Conservation (phyloP, 31 red algal species). For the Porphyra umbilicalis region DNA sequence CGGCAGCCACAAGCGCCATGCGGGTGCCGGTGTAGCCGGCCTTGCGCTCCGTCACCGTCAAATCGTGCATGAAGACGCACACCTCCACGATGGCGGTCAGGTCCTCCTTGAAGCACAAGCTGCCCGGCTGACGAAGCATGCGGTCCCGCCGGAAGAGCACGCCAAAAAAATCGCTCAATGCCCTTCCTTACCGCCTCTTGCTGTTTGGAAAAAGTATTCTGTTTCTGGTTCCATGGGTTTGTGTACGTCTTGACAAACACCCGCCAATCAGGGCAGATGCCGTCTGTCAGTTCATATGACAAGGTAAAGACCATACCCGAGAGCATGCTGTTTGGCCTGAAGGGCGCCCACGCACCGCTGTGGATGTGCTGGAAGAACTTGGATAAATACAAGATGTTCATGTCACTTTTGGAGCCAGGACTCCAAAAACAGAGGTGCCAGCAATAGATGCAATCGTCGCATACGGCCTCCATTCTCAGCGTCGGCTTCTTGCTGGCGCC, state of each 20-base stretch:
- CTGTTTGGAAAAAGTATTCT: slow-evolving; percentile 6
- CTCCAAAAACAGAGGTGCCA: slow-evolving; percentile 38
- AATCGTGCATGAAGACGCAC: slow-evolving; percentile 16
- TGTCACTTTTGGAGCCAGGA: slow-evolving; percentile 44
- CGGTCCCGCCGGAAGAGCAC: slow-evolving; percentile 12
- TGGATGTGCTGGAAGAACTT: slow-evolving; percentile 26
- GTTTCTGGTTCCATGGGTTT: slow-evolving; percentile 8
- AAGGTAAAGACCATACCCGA: not conserved
- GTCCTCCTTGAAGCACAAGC: slow-evolving; percentile 4
- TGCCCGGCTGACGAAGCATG: slow-evolving; percentile 9
- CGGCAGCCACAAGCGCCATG: no score
- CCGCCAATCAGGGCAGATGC: slow-evolving; percentile 37
- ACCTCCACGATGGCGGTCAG: slow-evolving; percentile 11
- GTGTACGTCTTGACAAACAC: slow-evolving; percentile 31
- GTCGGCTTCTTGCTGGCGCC: slow-evolving; percentile 28
- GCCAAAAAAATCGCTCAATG: slow-evolving; percentile 39
- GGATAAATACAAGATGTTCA: slow-evolving; percentile 14
- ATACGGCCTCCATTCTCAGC: slow-evolving; percentile 33
- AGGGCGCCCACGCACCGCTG: slow-evolving; percentile 16
- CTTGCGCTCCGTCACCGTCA: slow-evolving; percentile 6
- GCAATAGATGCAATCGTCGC: slow-evolving; percentile 37
- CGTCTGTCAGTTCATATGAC: slow-evolving; percentile 33
- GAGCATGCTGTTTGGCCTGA: not conserved
- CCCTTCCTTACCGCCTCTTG: slow-evolving; percentile 23
- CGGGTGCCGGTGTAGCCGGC: no score